Evolutionary conservation across 345 rosid species (phyloP).

Genomic region (Eucalyptus viminalis): DNA sequence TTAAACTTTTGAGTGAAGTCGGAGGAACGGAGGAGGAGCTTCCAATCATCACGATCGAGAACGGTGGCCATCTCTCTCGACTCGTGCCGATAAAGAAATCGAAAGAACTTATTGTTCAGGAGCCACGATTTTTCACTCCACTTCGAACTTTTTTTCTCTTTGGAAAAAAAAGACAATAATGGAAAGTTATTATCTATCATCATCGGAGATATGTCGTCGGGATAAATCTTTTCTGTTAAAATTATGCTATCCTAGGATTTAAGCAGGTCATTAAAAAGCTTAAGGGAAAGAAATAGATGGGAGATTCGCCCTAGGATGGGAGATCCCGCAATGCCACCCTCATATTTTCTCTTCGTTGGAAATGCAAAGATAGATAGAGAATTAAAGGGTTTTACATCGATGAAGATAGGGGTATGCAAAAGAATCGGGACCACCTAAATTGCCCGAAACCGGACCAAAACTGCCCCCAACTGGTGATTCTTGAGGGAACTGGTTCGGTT

Average conservation of each 20-base stretch:
- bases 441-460: no score
- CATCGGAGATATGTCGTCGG: not conserved
- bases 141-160: not conserved
- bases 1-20: conserved; percentile 14
- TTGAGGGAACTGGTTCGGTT: fast-evolving
- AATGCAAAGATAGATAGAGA: fast-evolving
- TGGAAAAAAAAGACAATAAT: no score
- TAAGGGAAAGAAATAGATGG: fast-evolving
- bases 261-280: fast-evolving
- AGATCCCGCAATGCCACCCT: no score
- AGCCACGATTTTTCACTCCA: not conserved
- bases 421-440: fast-evolving
- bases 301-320: fast-evolving
- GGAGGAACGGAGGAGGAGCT: conserved; percentile 17
- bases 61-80: conserved; percentile 20
- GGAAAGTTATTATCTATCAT: no score
- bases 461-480: fast-evolving
- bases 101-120: not conserved
- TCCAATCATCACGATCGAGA: conserved; percentile 37
- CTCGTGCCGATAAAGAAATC: not conserved
- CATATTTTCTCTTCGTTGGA: fast-evolving
- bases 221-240: not conserved
- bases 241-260: no score
- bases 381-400: fast-evolving
- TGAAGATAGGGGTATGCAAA: no score